A percentile compares a stretch with the other conserved stretches of the same genome.
These are phyloP conservation scores for Nissolia schottii DNA, from an alignment of 306 rosid species.

Conservation along the genomic window DNA sequence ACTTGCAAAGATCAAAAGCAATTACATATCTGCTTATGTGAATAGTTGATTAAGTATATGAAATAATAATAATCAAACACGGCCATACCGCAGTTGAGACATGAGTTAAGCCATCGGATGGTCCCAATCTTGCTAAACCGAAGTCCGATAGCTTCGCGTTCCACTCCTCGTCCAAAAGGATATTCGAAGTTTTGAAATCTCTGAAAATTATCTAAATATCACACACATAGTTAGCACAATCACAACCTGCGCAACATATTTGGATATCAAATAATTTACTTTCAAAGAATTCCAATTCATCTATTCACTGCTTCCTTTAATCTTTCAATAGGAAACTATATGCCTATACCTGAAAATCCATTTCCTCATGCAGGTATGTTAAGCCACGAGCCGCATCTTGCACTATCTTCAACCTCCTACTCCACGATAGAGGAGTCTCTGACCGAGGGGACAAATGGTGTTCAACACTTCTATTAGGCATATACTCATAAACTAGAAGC, in stretches of 20 bases:
- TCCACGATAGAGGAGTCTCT: constrained; percentile 71
- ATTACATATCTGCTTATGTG: background rate
- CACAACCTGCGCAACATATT: constrained; percentile 15
- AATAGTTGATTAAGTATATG: constrained; percentile 11
- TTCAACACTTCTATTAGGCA: constrained; percentile 84
- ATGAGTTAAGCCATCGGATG: constrained; percentile 87
- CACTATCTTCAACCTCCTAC: constrained; percentile 75
- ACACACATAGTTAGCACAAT: constrained; percentile 21
- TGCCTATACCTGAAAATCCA: constrained; percentile 86
- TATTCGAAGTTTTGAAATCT: constrained; percentile 95
- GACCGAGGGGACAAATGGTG: constrained; percentile 67
- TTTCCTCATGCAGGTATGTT: constrained; percentile 79
- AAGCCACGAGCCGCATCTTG: constrained; percentile 94
- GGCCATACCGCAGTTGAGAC: constrained; percentile 94
- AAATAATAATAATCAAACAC: constrained; percentile 13
- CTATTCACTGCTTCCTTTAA: background rate
- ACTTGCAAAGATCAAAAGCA: background rate
- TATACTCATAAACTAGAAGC: constrained; percentile 76
- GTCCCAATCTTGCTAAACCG: constrained; percentile 96
- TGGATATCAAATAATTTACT: background rate
- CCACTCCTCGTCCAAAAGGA: constrained; percentile 93
- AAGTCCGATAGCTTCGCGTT: constrained; percentile 95
- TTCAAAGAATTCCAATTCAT: background rate
- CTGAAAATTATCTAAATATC: constrained; percentile 78
- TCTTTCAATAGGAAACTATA: constrained; percentile 7